Evolutionary conservation across 768 basidiomycete genomes (phyloP), one percentile per base, ranked within the genome.

Genomic region (Tylopilus sp.): DNA sequence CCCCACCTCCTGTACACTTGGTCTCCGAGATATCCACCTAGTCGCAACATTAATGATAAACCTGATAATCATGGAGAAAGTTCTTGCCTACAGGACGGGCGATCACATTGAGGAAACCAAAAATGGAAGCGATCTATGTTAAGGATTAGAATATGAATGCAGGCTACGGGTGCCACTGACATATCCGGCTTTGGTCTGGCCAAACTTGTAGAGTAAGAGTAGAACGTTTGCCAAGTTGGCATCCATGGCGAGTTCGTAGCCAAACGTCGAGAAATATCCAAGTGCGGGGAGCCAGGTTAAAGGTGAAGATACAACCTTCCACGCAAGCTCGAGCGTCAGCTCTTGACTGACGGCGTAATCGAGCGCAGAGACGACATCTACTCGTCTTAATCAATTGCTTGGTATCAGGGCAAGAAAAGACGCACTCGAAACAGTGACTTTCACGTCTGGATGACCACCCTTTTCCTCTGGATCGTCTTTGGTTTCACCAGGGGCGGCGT

Each of bases 401-500:
- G 31, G 11, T 31, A 12, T 31, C 31, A 31, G 3, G 31, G 16
- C n/a, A n/a, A 36, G n/a, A n/a, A 17, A 29, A n/a, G 34, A 25
- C 50, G 12, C 22, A 52, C 50, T 36, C 5, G 3, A 3, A 11
- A 34, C 40, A 21, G 49, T 57, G 36, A 65, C 62, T 6, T 64
- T 56, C 5, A 60, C 16, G 26, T 60, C 58, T 19, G 26, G 48
- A 30, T 56, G 50, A 37, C 59, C 64, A n/a, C 56, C 56, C 17
- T 65, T 63, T 58, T 75, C 63, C 40, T 64, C 66, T 25, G 61
- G 56, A 33, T 56, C 56, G 29, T 60, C 54, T 42, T 63, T 59
- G 16, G 60, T 55, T 24, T 68, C 64, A 22, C 52, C 33, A 42
- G 68, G 56, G 10, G 50, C 11, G 17, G 13, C 55, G 17, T 63